Evolutionary conservation across 2,329 filamentous ascomycete genomes (phyloP), one percentile per base, ranked within the genome.

Genomic region (Cytospora piceicola): DNA sequence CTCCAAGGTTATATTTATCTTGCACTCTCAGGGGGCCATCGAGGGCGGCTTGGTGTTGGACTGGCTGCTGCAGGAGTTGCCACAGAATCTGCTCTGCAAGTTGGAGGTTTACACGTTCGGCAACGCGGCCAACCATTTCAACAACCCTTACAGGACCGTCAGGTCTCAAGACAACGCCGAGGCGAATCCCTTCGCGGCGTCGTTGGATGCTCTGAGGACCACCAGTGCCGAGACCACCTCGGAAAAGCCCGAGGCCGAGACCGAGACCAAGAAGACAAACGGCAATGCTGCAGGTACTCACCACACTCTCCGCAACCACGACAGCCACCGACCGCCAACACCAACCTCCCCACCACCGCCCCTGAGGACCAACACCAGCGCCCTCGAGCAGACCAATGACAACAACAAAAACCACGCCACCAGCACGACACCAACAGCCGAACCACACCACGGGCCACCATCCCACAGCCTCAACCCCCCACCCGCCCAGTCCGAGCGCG

Each of bases 41-140:
- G 88, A 92, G 72, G 89, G 88, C 2, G 85, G 89, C 3, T 78
- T 93, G 63, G 87, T 92, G 6, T 76, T 94, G 8, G 91, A 95
- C 77, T 92, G 90, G 89, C 81, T 94, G 2, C 80, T 93, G 1
- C 87, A 89, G 68, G 90, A 93, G 72, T 77, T 92, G 15, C 85
- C 89, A 0, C 86, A 88, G 65, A 83, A 89, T 68, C 77, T 89
- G 4, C 78, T 93, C 7, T 76, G 81, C 2, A 90, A 92, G 71
- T 81, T 93, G 0, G 91, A 94, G 75, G 85, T 94, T 2, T 90
- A 89, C 75, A 94, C 91, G 0, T 94, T 94, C 74, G 91, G 90
- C 32, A 90, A 87, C 65, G 91, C 90, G 0, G 89, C 91, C 0
- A 92, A 92, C 71, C 90, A 94, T 75, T 94, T 93, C 79, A 93